Evolutionary conservation across 805 yeast species (phyloP), one percentile per base, ranked within the genome.

Genomic region (Tetrapisispora phaffii): DNA sequence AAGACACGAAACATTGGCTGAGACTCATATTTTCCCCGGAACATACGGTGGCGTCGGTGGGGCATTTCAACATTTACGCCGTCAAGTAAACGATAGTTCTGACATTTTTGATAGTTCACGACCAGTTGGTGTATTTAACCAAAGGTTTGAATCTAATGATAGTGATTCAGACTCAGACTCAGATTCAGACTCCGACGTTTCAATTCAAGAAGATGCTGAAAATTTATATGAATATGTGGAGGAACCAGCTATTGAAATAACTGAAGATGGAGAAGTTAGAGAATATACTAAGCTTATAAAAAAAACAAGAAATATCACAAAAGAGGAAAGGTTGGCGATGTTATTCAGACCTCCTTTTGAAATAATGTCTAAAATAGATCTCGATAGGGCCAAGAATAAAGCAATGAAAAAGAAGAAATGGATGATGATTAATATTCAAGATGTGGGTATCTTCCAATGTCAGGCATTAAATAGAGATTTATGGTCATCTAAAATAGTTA

Each of bases 311-410:
- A 39, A 46, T 3, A 48, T 56, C 39, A 47, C 65, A 2, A 59
- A 55, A 50, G 64, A 58, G 44, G 72, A 79, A 51, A 71, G 94
- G 42, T 68, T 93, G 40, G 97, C 96, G 4, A 74, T 74, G 49
- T 69, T 93, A 24, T 93, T 90, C 64, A 73, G 90, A 49, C 97
- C 98, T 0, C 99, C 99, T 0, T 90, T 86, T 68, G 97, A 90
- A 54, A 67, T 93, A 29, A 87, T 93, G 57, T 72, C 80, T 19
- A 78, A 74, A 51, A 51, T 79, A 16, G 77, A 76, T 44, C 62
- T 93, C n/a, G 93, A 85, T 34, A 68, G 59, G 1, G 97, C 97
- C 2, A 85, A 80, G 52, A 51, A 56, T 1, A 70, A 72, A 49
- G 97, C 95, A 1, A 73, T 55, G 46, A 65, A 63, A 28, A 72